Evolutionary conservation across 2,329 filamentous ascomycete genomes (phyloP).

Genomic region (Xylaria polymorpha): DNA sequence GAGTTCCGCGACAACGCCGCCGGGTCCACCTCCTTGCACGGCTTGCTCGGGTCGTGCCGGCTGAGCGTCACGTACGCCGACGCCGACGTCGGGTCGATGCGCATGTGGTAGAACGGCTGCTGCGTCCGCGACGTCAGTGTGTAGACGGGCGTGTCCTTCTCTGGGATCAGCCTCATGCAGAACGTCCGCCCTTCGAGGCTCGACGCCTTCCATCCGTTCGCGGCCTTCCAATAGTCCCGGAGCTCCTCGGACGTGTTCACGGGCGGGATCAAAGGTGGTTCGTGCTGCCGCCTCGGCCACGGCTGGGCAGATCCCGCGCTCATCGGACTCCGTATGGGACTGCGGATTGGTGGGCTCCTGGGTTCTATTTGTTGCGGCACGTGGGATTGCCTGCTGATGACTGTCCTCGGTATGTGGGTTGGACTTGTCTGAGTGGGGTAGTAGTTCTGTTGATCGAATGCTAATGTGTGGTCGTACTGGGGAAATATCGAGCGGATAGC

Average conservation of each 20-base stretch:
- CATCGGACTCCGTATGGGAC: constrained; percentile 50
- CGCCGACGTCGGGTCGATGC: constrained; percentile 71
- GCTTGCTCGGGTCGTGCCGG: constrained; percentile 70
- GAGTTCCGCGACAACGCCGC: constrained; percentile 44
- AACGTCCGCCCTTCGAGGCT: constrained; percentile 68
- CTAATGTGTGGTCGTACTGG: constrained; percentile 74
- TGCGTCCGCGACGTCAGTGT: constrained; percentile 70
- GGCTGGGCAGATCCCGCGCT: constrained; percentile 48
- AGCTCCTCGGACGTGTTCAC: constrained; percentile 71
- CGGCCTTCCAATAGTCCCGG: constrained; percentile 73
- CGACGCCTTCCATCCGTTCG: constrained; percentile 76
- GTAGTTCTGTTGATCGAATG: constrained; percentile 76
- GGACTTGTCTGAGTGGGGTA: constrained; percentile 74
- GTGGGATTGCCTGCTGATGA: constrained; percentile 75
- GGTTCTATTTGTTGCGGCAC: constrained; percentile 53
- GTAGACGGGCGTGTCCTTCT: constrained; percentile 72
- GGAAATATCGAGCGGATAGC: constrained; percentile 80
- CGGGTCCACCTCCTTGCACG: constrained; percentile 59
- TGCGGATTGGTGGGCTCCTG: constrained; percentile 47
- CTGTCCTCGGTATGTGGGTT: constrained; percentile 69
- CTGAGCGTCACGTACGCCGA: constrained; percentile 70
- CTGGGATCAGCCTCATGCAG: constrained; percentile 67
- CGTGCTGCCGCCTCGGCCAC: constrained; percentile 51
- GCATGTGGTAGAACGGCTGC: constrained; percentile 73
- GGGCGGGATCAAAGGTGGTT: constrained; percentile 60